Evolutionary conservation across 306 rosid genomes (phyloP).

Genomic region (Cucurbita pepo): DNA sequence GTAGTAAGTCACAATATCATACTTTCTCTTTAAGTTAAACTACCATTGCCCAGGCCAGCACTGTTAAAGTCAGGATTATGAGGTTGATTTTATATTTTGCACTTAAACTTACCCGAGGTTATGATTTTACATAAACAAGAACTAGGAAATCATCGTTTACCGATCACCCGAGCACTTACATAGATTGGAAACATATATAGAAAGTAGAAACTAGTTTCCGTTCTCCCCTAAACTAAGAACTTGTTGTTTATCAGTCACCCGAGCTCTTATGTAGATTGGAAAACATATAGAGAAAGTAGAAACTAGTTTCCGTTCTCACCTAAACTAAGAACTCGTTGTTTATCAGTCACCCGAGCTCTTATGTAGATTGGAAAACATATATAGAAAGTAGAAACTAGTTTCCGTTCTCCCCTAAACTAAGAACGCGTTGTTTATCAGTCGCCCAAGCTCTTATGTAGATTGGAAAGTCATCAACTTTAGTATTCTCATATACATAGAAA

Average conservation of each 20-base stretch:
- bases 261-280: no score
- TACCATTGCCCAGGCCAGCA: neutral
- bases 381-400: neutral
- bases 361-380: neutral
- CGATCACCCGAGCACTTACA: neutral
- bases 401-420: neutral
- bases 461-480: no score
- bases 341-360: neutral
- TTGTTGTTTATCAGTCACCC: no score
- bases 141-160: neutral
- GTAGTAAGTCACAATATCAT: conserved; percentile 48
- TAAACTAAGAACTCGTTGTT: neutral
- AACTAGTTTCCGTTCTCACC: no score
- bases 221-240: neutral
- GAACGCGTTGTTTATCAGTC: neutral
- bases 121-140: neutral
- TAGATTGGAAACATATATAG: neutral
- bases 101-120: neutral
- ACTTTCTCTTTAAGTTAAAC: conserved; percentile 6
- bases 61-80: neutral
- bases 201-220: neutral
- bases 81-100: neutral
- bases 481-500: no score
- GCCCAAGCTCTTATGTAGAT: neutral
- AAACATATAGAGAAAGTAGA: no score